A percentile compares a stretch with the other conserved stretches of the same genome.
These are phyloP conservation scores for Diutina mesorugosa DNA, from an alignment of 1,139 yeast genomes.

Conservation along the genomic window DNA sequence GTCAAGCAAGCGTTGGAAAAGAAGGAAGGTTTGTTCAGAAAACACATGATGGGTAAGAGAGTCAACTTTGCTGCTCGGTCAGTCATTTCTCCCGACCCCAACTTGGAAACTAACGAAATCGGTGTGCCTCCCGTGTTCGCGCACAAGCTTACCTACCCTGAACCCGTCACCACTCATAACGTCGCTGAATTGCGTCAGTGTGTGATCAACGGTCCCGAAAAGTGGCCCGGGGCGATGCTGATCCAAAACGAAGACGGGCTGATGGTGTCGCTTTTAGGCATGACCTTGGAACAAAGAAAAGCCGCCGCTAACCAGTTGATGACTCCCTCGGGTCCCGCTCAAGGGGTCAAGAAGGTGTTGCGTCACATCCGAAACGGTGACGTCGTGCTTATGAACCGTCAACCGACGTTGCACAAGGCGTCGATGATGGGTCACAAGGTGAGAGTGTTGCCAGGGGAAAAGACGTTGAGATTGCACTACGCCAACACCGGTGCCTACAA, in stretches of 20 bases:
- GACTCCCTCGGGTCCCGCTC: constrained; percentile 58
- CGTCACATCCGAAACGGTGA: constrained; percentile 93
- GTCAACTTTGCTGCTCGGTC: constrained; percentile 98
- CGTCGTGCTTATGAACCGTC: constrained; percentile 96
- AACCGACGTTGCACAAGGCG: constrained; percentile 97
- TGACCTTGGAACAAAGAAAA: constrained; percentile 88
- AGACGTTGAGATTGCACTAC: constrained; percentile 90
- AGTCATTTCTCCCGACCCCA: constrained; percentile 98
- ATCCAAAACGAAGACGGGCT: constrained; percentile 96
- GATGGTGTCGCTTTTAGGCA: constrained; percentile 67
- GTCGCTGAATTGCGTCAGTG: constrained; percentile 87
- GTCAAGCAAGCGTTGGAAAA: constrained; percentile 95
- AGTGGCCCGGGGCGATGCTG: constrained; percentile 98
- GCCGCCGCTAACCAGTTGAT: constrained; percentile 91
- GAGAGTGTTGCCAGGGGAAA: constrained; percentile 92
- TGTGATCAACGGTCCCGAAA: constrained; percentile 92
- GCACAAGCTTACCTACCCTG: constrained; percentile 88
- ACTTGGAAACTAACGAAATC: constrained; percentile 91
- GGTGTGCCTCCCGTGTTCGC: constrained; percentile 99
- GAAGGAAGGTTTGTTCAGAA: constrained; percentile 96
- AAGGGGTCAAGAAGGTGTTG: constrained; percentile 80
- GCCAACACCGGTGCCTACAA: constrained; percentile 99
- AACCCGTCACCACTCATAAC: constrained; percentile 93
- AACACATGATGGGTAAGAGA: constrained; percentile 99
- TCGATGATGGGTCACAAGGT: constrained; percentile 99